Evolutionary conservation across 1,284 basidiomycete genomes (phyloP).

Genomic region (Boletus mariae): DNA sequence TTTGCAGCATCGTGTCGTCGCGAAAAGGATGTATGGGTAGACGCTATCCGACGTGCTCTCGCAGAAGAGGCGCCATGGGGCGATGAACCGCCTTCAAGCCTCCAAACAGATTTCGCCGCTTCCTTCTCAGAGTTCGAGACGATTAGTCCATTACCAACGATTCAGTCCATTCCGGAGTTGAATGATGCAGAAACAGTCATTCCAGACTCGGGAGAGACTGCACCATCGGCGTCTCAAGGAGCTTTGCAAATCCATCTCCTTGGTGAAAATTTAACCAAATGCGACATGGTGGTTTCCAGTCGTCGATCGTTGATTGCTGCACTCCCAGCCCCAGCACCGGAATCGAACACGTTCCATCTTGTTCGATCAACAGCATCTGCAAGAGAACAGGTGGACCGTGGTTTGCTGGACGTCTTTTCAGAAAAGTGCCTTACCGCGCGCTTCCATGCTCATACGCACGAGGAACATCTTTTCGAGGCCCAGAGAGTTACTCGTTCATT

Average conservation of each 20-base stretch:
- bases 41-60: constrained; percentile 53
- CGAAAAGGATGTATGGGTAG: constrained; percentile 84
- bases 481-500: constrained; percentile 44
- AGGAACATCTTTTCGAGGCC: constrained; percentile 60
- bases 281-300: constrained; percentile 29
- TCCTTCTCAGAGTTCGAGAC: constrained; percentile 37
- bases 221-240: not conserved
- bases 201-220: constrained; percentile 6
- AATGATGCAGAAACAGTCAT: constrained; percentile 32
- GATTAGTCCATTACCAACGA: constrained; percentile 48
- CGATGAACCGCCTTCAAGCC: constrained; percentile 59
- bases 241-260: constrained; percentile 10
- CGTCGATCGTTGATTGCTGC: constrained; percentile 54
- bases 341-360: constrained; percentile 60
- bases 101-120: constrained; percentile 41
- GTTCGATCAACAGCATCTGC: constrained; percentile 66
- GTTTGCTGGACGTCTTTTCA: constrained; percentile 67
- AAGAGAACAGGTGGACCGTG: constrained; percentile 65
- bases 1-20: constrained; percentile 75
- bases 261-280: constrained; percentile 13
- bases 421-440: constrained; percentile 59
- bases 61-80: constrained; percentile 43
- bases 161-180: constrained; percentile 59
- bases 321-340: constrained; percentile 49
- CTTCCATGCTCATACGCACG: constrained; percentile 54